Percentiles rank a stretch among this genome's conserved stretches.
These are phyloP conservation scores for Candida berthetii DNA, from an alignment of 805 yeast genomes.

Conservation along the genomic window DNA sequence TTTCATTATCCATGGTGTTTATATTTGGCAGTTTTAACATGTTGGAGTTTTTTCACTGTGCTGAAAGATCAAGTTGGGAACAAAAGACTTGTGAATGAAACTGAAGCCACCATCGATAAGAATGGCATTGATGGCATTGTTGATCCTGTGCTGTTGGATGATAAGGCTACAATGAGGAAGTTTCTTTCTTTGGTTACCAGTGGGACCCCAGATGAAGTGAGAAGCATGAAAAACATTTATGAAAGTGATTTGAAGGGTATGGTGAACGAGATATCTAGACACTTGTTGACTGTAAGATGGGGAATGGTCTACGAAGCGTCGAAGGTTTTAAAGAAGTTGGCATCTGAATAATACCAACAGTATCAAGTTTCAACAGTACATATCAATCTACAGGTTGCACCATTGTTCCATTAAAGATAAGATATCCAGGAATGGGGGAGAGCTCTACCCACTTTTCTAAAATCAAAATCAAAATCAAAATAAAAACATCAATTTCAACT, in stretches of 20 bases:
- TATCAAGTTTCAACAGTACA: too few species aligned
- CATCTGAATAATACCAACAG: too few species aligned
- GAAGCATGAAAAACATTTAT: background rate
- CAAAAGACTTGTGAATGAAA: background rate
- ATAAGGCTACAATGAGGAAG: background rate
- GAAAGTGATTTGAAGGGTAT: background rate
- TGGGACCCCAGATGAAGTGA: slow-evolving; percentile 1
- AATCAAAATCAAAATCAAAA: background rate
- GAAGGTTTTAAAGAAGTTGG: background rate
- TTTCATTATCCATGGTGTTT: slow-evolving; percentile 14
- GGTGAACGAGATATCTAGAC: background rate
- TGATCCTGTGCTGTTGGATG: background rate
- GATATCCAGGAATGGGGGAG: too few species aligned
- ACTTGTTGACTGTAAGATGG: slow-evolving; percentile 1
- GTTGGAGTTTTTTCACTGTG: slow-evolving; percentile 8
- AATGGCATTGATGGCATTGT: background rate
- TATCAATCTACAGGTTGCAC: too few species aligned
- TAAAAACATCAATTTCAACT: background rate
- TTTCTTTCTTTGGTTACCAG: background rate
- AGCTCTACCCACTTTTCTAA: background rate
- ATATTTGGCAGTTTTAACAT: slow-evolving; percentile 9
- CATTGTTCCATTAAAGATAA: too few species aligned
- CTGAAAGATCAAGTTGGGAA: background rate
- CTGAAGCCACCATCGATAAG: background rate
- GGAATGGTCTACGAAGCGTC: slow-evolving; percentile 1